These are phyloP conservation scores for Yamadazyma pseudoaaseri DNA, from an alignment of 1,139 yeast species.

Conservation along the genomic window DNA sequence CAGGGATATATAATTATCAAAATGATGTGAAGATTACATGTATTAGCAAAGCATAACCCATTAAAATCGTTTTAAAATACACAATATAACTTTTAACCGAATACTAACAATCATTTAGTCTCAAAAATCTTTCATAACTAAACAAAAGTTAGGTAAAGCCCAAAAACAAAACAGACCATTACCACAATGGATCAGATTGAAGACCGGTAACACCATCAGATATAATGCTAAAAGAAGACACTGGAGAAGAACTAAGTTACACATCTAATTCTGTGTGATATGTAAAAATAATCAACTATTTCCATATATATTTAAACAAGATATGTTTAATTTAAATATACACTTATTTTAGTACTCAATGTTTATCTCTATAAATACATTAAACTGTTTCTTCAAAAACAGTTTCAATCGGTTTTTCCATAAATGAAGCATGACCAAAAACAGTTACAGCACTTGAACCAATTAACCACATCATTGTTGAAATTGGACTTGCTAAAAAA, in stretches of 20 bases:
- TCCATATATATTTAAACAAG: constrained; percentile 8
- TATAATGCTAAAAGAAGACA: constrained; percentile 99
- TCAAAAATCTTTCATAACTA: constrained; percentile 96
- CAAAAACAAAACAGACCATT: constrained; percentile 99
- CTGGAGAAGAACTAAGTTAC: constrained; percentile 99
- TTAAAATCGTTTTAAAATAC: no score
- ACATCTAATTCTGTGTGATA: constrained; percentile 60
- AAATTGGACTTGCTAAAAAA: constrained; percentile 87
- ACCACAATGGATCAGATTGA: constrained; percentile 99
- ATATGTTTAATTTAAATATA: constrained; percentile 2
- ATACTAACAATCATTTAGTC: constrained; percentile 47
- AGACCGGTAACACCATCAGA: constrained; percentile 97
- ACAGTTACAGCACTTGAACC: constrained; percentile 92
- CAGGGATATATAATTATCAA: no score
- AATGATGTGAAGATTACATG: no score
- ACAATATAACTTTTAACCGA: background rate
- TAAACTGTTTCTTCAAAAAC: constrained; percentile 85
- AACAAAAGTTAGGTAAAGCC: constrained; percentile 99
- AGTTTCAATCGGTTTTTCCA: constrained; percentile 98
- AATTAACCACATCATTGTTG: constrained; percentile 93
- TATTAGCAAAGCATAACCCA: no score
- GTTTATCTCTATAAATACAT: background rate
- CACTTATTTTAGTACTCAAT: constrained; percentile 3
- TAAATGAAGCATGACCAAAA: constrained; percentile 85
- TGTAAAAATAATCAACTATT: constrained; percentile 1